Evolutionary conservation across 176 grass and related monocot species (phyloP).

Genomic region (Tillandsia fasciculata): DNA sequence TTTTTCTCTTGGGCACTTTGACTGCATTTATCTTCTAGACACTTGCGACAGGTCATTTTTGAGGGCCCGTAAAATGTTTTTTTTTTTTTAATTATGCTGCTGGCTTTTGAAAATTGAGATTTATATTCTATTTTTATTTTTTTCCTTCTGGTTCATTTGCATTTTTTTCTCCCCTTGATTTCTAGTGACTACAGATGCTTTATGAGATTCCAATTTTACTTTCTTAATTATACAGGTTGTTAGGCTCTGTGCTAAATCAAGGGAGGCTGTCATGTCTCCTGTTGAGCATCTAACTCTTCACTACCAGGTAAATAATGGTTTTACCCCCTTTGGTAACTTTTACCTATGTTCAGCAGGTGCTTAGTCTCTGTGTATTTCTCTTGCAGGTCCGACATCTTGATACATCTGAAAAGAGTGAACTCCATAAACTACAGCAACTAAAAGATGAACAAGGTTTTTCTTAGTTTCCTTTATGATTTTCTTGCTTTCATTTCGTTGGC

Average conservation of each 20-base stretch:
- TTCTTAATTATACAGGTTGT: constrained; percentile 51
- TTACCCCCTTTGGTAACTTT: neutral
- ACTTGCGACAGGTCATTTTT: too few relatives aligned
- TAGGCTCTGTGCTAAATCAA: constrained; percentile 93
- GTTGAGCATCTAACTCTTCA: constrained; percentile 99
- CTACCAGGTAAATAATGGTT: constrained; percentile 55
- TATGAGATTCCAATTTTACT: too few relatives aligned
- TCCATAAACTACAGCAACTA: constrained; percentile 88
- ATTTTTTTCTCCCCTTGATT: too few relatives aligned
- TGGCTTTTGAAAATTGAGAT: too few relatives aligned
- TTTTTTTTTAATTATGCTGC: too few relatives aligned
- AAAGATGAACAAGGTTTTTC: constrained; percentile 93
- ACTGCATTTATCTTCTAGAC: neutral
- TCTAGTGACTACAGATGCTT: too few relatives aligned
- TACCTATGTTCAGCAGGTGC: neutral
- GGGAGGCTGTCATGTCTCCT: constrained; percentile 96
- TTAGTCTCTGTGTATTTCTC: neutral
- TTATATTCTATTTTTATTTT: too few relatives aligned
- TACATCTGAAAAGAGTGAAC: constrained; percentile 96
- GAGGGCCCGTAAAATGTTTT: too few relatives aligned
- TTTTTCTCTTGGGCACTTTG: neutral
- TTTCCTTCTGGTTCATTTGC: too few relatives aligned
- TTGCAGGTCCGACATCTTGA: constrained; percentile 90
- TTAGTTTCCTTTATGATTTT: neutral
- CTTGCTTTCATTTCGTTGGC: neutral